Conservation (phyloP, 148 eudicot species). For the Camellia japonica region DNA sequence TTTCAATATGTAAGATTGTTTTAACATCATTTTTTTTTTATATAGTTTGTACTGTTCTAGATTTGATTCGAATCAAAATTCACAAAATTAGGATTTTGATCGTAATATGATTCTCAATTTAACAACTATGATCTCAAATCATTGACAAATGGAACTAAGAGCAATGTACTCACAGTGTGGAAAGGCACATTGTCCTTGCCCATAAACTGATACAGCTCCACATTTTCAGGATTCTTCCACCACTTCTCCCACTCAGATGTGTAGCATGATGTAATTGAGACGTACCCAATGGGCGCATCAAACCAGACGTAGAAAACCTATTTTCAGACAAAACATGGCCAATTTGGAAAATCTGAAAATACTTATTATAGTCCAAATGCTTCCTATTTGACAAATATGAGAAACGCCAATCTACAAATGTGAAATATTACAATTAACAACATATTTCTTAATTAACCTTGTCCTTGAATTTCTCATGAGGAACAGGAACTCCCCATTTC, state of each 20-base stretch:
- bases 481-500: conserved; percentile 97
- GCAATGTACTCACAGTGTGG: conserved; percentile 68
- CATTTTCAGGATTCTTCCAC: conserved; percentile 97
- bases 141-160: neutral
- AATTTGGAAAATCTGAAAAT: neutral
- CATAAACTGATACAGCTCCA: conserved; percentile 94
- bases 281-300: conserved; percentile 96
- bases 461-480: conserved; percentile 73
- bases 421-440: neutral
- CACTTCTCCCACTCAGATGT: conserved; percentile 92
- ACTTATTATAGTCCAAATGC: neutral
- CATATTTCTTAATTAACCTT: conserved; percentile 44
- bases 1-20: no score
- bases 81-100: no score
- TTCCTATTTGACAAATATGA: neutral
- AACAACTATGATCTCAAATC: neutral
- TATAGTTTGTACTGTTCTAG: no score
- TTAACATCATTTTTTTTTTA: no score
- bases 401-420: neutral
- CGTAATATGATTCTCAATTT: no score
- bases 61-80: no score
- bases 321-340: conserved; percentile 7
- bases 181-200: conserved; percentile 98
- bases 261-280: conserved; percentile 88
- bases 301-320: conserved; percentile 98